Percentiles rank a stretch among this genome's conserved stretches.
These are phyloP conservation scores for Eurotiales sp. DNA, from an alignment of 2,329 filamentous ascomycete genomes.

Conservation along the genomic window DNA sequence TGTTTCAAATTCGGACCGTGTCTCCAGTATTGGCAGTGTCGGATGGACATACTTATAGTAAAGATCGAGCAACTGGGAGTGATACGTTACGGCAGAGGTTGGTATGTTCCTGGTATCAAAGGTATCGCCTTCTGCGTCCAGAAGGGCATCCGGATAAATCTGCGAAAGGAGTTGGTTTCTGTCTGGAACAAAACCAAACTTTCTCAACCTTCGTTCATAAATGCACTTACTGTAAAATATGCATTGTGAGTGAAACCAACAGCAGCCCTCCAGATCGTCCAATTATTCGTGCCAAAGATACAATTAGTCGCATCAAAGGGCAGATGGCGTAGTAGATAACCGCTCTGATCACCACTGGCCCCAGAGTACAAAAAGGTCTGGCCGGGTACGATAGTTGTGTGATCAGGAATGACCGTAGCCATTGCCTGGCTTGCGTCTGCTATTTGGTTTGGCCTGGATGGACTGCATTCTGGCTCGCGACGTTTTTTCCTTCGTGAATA, in stretches of 20 bases:
- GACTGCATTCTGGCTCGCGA: neutral
- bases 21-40: neutral
- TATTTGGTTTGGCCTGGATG: neutral
- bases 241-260: neutral
- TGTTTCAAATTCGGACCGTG: neutral
- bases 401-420: neutral
- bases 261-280: neutral
- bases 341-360: neutral
- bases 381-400: neutral
- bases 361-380: neutral
- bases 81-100: neutral
- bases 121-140: neutral
- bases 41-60: neutral
- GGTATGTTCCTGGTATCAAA: neutral
- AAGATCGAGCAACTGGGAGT: neutral
- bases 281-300: neutral
- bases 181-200: no score
- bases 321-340: neutral
- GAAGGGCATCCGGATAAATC: neutral
- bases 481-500: no score
- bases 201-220: no score
- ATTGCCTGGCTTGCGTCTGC: neutral
- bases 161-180: no score
- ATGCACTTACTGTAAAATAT: neutral
- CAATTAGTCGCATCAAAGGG: neutral